Evolutionary conservation across 768 basidiomycete genomes (phyloP), one percentile per base, ranked within the genome.

Genomic region (Serendipita sp.): DNA sequence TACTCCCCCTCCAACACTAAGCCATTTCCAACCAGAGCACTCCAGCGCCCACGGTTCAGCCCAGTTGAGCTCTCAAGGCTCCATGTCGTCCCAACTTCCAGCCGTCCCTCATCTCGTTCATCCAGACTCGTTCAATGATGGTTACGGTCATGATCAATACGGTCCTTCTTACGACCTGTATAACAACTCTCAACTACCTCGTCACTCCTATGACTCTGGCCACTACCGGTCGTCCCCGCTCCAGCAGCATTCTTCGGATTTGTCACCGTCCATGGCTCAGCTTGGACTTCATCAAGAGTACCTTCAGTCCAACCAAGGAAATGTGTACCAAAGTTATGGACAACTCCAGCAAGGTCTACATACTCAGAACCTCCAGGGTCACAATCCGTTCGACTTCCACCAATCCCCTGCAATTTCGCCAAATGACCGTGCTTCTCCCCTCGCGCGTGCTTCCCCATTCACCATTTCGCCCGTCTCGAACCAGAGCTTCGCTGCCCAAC

Each of bases 401-500:
- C 56, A 60, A 38, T 36, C 56, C 18, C 18, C 18, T 60, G 36
- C 56, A 38, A 52, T 52, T 52, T 23, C 48, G 48, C 48, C 48
- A 52, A 60, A 36, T 30, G 56, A 32, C 35, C 56, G 56, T 32
- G 56, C 56, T 60, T 60, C 56, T 60, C 56, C 56, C 36, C 56
- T 34, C 36, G 28, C 16, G 4, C 18, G 56, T n/a, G 28, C 18
- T 36, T 60, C 56, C 8, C 56, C 56, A 28, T 60, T 34, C 34
- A 60, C 56, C 56, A 30, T 28, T 35, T 60, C 56, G 10, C 56
- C 56, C 36, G 30, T 60, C 18, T 60, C 56, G 28, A 60, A 60
- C 3, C 28, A 28, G 10, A 60, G 56, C 56, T 60, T 60, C 35
- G 56, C 56, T 18, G n/a, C 48, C 48, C 48, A 51, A 2, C 48